Evolutionary conservation across 441 rosid genomes (phyloP), one percentile per base, ranked within the genome.

Genomic region (Erodium texanum): DNA sequence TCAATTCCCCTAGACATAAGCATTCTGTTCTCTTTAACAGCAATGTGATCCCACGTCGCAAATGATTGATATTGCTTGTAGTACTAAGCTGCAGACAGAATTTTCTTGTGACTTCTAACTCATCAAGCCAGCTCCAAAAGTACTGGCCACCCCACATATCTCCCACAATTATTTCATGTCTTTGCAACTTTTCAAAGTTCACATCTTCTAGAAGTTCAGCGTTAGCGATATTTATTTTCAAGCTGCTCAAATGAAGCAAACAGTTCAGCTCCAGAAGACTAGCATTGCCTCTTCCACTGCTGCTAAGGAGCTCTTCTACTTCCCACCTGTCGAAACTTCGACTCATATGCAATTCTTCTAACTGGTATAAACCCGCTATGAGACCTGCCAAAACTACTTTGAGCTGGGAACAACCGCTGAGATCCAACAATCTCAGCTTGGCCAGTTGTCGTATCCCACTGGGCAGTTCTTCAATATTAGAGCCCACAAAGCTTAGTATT

Each of bases 1-100:
- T 61, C 65, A 69, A 6, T 24, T 69, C 65, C 64, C 69, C 66
- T 23, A 81, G 32, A 62, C 20, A 11, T 9, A 81, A 23, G n/a
- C 71, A 70, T 67, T 75, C 67, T 36, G 69, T 22, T 24, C 45
- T 68, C 68, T 64, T 66, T 66, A 79, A 41, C 70, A 68, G 54
- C 34, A 19, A 22, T 16, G 65, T 24, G 66, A 79, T 9, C 38
- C 71, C 66, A 11, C 8, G 7, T 3, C 27, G 19, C 70, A 50
- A 23, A 27, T 62, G 52, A 18, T 22, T 65, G 48, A 18, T 43
- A n/a, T n/a, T n/a, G 14, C 12, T 41, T 41, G 50, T 41, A 7
- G 12, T 16, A 23, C 18, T 41, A 16, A 68, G 16, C 16, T 61
- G 34, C 3, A 67, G 24, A 56, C 12, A 48, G 23, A 76, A 32